phyloP scores from a whole-genome alignment of 768 basidiomycete species.

The Boletus sensibilis region DNA sequence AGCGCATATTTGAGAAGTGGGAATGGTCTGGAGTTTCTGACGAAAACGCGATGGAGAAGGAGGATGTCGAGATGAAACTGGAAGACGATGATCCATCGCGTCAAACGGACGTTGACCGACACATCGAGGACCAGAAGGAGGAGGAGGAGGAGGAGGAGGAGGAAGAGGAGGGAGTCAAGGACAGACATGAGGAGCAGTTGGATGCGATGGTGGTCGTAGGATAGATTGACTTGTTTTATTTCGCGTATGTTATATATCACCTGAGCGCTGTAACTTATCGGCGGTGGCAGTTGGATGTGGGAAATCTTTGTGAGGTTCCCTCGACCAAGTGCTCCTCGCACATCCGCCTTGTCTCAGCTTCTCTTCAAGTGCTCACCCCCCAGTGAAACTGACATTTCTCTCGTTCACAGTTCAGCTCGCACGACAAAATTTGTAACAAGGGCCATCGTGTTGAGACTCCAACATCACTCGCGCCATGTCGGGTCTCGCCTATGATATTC shows the following conservation, averaged over 20 bases:
- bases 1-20: conserved; percentile 69
- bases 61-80: conserved; percentile 34
- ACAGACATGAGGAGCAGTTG: background rate
- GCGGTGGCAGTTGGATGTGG: conserved; percentile 8
- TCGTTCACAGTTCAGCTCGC: background rate
- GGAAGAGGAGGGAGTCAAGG: conserved; percentile 1
- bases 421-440: background rate
- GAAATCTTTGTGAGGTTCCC: conserved; percentile 9
- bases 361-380: background rate
- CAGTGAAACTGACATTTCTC: background rate
- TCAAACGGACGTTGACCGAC: conserved; percentile 5
- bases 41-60: conserved; percentile 2
- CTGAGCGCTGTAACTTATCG: background rate
- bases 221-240: conserved; percentile 11
- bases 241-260: background rate
- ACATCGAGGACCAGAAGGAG: conserved; percentile 4
- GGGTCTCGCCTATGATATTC: conserved; percentile 29
- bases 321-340: background rate
- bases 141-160: conserved; percentile 1
- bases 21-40: conserved; percentile 41
- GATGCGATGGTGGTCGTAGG: conserved; percentile 19
- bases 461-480: conserved; percentile 24
- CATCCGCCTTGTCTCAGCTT: background rate
- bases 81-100: conserved; percentile 15
- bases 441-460: background rate